phyloP scores from a whole-genome alignment of 768 basidiomycete genomes.

The Mycena rebaudengoi region DNA sequence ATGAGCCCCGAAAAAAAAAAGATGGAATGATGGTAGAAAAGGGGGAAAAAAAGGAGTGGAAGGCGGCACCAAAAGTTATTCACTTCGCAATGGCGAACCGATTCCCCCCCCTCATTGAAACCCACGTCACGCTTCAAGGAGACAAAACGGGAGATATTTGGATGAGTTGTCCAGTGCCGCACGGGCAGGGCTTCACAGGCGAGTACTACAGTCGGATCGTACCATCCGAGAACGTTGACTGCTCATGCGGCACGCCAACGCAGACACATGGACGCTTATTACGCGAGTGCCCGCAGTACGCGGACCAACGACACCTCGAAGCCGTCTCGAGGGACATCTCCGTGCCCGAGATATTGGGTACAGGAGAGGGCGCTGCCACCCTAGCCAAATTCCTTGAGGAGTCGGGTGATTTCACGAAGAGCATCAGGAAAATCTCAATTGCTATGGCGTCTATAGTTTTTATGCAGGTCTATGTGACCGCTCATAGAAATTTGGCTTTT shows the following conservation, averaged over 20 bases:
- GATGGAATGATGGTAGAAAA: too few relatives aligned
- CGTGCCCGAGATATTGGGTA: conserved; percentile 30
- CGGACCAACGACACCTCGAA: conserved; percentile 19
- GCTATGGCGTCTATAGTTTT: too few relatives aligned
- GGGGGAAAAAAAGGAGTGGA: too few relatives aligned
- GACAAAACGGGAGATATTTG: conserved; percentile 31
- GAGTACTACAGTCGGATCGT: conserved; percentile 33
- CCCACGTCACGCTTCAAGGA: neutral
- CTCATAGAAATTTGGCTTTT: too few relatives aligned
- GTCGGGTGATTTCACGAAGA: too few relatives aligned
- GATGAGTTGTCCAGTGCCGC: conserved; percentile 31
- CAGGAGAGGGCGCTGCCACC: too few relatives aligned
- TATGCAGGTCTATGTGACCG: too few relatives aligned
- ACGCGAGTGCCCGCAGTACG: conserved; percentile 29
- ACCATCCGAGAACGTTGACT: conserved; percentile 24
- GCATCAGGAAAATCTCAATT: too few relatives aligned
- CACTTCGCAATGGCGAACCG: conserved; percentile 25
- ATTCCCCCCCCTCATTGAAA: conserved; percentile 17
- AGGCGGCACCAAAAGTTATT: neutral
- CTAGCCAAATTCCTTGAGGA: too few relatives aligned
- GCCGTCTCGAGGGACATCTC: conserved; percentile 3
- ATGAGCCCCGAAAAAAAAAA: too few relatives aligned
- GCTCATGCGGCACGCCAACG: conserved; percentile 33
- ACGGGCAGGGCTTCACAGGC: conserved; percentile 38
- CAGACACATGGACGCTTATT: conserved; percentile 36